Conservation (phyloP, 345 rosid genomes). For the Aquilaria yunnanensis region DNA sequence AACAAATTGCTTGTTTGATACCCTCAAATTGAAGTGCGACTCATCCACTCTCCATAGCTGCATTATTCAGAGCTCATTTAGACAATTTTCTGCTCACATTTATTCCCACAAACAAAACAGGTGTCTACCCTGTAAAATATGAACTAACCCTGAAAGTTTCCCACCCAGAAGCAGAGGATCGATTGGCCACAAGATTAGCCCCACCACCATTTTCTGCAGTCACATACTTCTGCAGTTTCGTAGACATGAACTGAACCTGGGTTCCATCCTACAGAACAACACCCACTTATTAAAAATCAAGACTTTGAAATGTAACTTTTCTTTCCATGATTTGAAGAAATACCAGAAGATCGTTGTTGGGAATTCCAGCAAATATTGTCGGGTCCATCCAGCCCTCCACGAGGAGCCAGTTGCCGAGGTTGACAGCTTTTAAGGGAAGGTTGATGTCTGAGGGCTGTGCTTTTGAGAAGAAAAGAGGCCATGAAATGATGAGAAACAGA, state of each 20-base stretch:
- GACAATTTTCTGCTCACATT: too few species aligned
- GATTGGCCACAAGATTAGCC: conserved; percentile 17
- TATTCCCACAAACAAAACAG: not conserved
- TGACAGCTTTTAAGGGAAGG: conserved; percentile 27
- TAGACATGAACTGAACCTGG: conserved; percentile 27
- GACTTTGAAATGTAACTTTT: not conserved
- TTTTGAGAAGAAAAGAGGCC: conserved; percentile 1
- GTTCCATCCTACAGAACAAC: conserved; percentile 32
- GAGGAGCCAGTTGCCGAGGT: conserved; percentile 35
- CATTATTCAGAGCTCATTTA: not conserved
- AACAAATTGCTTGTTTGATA: conserved; percentile 16
- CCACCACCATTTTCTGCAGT: conserved; percentile 28
- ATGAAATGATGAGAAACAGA: not conserved
- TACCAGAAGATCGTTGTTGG: conserved; percentile 35
- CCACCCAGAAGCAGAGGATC: conserved; percentile 22
- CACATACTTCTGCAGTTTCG: conserved; percentile 20
- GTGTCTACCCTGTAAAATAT: too few species aligned
- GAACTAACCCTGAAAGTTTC: conserved; percentile 31
- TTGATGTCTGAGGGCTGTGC: conserved; percentile 6
- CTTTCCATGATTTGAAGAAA: too few species aligned
- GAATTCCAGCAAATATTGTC: conserved; percentile 23
- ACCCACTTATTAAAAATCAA: not conserved
- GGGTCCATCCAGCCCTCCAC: conserved; percentile 35
- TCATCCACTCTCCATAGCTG: conserved; percentile 30
- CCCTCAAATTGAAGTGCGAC: conserved; percentile 20